Evolutionary conservation across 2,329 filamentous ascomycete genomes (phyloP).

Genomic region (Microsporum ferrugineum): DNA sequence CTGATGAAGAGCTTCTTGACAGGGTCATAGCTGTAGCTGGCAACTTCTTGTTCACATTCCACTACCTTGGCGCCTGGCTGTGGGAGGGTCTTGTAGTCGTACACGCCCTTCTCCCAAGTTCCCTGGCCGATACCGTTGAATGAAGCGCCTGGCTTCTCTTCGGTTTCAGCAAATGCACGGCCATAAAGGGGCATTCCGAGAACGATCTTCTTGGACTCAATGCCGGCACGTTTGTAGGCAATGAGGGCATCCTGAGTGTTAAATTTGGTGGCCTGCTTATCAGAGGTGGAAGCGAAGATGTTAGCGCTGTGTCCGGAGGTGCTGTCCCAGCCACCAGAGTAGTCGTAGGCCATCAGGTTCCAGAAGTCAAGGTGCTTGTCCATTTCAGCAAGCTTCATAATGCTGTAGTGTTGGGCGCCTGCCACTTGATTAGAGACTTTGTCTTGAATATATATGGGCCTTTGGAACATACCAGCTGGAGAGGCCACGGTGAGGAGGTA

Average conservation of each 20-base stretch:
- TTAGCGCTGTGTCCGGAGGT: conserved; percentile 70
- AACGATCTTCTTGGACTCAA: conserved; percentile 62
- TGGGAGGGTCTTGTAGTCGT: conserved; percentile 81
- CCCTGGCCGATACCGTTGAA: conserved; percentile 60
- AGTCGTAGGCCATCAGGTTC: conserved; percentile 74
- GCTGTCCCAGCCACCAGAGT: conserved; percentile 68
- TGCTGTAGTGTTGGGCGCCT: conserved; percentile 36
- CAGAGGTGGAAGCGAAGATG: conserved; percentile 48
- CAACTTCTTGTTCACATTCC: conserved; percentile 50
- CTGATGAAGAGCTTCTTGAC: conserved; percentile 53
- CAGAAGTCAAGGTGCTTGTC: conserved; percentile 40
- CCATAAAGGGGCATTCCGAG: conserved; percentile 90
- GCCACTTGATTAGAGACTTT: not conserved
- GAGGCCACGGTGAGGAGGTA: conserved; percentile 39
- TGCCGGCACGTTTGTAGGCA: conserved; percentile 55
- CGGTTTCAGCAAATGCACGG: conserved; percentile 67
- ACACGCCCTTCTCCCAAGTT: conserved; percentile 73
- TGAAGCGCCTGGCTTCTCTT: conserved; percentile 57
- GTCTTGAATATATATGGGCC: too few species aligned
- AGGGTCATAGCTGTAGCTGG: conserved; percentile 62
- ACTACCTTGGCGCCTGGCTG: conserved; percentile 51
- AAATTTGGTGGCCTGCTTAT: conserved; percentile 62
- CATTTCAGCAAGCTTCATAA: conserved; percentile 36
- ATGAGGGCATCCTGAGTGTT: conserved; percentile 60
- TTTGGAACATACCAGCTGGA: conserved; percentile 28